Conservation (phyloP, 2,329 filamentous ascomycete genomes). For the Penicillium sp. region DNA sequence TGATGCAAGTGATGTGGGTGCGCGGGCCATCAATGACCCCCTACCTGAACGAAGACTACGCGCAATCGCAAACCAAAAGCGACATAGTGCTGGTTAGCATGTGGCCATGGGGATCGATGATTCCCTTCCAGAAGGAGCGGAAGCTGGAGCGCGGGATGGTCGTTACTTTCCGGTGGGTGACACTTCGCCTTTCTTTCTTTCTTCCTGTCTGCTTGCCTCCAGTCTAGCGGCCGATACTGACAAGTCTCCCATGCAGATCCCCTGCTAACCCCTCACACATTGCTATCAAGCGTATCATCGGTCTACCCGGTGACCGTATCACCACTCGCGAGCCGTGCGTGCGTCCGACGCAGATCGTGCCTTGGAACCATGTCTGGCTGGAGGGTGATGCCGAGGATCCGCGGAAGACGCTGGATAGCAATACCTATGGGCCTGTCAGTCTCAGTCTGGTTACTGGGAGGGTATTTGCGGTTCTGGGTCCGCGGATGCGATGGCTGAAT, state of each 20-base stretch:
- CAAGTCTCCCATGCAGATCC: conserved; percentile 51
- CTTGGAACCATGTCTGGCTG: conserved; percentile 86
- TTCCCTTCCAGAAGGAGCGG: conserved; percentile 49
- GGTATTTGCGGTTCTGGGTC: conserved; percentile 71
- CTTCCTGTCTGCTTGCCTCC: too few species aligned
- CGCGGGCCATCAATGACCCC: conserved; percentile 69
- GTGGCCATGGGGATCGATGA: conserved; percentile 52
- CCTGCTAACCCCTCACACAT: conserved; percentile 68
- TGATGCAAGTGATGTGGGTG: conserved; percentile 44
- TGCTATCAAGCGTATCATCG: conserved; percentile 80
- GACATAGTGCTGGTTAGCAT: conserved; percentile 47
- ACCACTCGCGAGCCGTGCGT: conserved; percentile 63
- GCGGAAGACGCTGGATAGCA: conserved; percentile 74
- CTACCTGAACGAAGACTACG: conserved; percentile 67
- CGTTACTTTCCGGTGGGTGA: conserved; percentile 58
- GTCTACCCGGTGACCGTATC: conserved; percentile 74
- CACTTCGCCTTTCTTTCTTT: background rate
- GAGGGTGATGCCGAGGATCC: conserved; percentile 77
- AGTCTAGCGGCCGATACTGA: background rate
- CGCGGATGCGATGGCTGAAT: conserved; percentile 43
- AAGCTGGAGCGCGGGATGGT: conserved; percentile 69
- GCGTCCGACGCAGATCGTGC: conserved; percentile 58
- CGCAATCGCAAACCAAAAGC: conserved; percentile 39
- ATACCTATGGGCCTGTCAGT: conserved; percentile 82
- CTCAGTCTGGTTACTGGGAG: conserved; percentile 71